These are phyloP conservation scores for Citrus hindsii DNA, from an alignment of 345 rosid genomes.

Conservation along the genomic window DNA sequence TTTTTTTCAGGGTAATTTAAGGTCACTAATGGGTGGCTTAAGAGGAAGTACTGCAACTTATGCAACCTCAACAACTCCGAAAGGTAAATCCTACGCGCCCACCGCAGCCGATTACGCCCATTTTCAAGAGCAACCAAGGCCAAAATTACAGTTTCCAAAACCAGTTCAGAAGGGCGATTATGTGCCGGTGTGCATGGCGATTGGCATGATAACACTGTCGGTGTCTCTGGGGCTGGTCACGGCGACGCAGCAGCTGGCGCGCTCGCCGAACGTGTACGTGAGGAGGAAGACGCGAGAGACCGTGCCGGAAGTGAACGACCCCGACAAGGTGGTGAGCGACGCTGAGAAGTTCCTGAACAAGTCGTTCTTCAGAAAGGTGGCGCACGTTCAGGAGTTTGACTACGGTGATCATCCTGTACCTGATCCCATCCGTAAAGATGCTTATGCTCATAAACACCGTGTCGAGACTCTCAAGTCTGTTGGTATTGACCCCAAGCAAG, in stretches of 20 bases:
- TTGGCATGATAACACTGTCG: conserved; percentile 47
- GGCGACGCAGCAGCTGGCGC: conserved; percentile 48
- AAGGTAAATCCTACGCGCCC: conserved; percentile 32
- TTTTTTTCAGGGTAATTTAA: conserved; percentile 35
- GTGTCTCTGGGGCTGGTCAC: conserved; percentile 51
- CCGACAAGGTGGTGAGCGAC: conserved; percentile 47
- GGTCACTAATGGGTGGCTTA: conserved; percentile 25
- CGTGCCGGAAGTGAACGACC: conserved; percentile 71
- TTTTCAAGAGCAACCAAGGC: background rate
- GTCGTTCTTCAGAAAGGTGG: conserved; percentile 71
- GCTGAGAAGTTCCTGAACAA: conserved; percentile 37
- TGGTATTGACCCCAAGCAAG: conserved; percentile 48
- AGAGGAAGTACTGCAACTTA: conserved; percentile 28
- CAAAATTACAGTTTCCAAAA: background rate
- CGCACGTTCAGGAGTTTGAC: conserved; percentile 55
- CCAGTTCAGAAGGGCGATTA: conserved; percentile 33
- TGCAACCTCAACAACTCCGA: conserved; percentile 33
- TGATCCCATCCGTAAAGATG: conserved; percentile 36
- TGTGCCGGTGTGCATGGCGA: conserved; percentile 38
- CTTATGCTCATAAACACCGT: conserved; percentile 32
- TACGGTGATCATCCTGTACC: conserved; percentile 18
- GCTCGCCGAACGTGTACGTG: conserved; percentile 59
- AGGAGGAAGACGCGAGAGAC: conserved; percentile 69
- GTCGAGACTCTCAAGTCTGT: conserved; percentile 55
- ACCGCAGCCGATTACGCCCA: conserved; percentile 16